Base-by-base conservation (phyloP, 306 rosid species). In the Betula pendula region DNA sequence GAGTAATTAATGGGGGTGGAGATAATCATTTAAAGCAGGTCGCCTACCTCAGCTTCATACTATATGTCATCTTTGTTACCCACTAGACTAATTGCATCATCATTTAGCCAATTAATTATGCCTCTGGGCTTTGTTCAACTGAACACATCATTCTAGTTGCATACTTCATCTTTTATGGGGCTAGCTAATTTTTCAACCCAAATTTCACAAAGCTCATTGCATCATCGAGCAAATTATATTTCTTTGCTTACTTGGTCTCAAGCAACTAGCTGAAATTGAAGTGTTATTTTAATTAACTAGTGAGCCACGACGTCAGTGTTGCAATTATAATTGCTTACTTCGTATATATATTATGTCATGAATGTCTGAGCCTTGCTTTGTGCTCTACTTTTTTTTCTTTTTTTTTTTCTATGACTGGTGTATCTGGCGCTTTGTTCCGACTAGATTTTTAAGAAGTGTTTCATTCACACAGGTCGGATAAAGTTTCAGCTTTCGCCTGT, bases 61-160 rank as follows among this genome's bases (percentile, higher is more conserved):
- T 70, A 58, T 51, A 29, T 29, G 33, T 29, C 33, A 29, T 29
- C 33, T 60, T 79, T 50, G 1, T 75, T 79, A 43, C 72, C 81
- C 85, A 77, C 92, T 66, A 48, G 48, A 67, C 43, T 71, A 59
- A 81, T 75, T 75, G 62, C 65, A 71, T 65, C 55, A 52, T 72
- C 81, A 72, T 76, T 75, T 56, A 70, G 33, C 25, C 44, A 29
- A 29, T 29, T 29, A 29, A 29, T 29, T 29, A 29, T 29, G 33
- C 76, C 68, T 82, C 48, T 43, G 73, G 78, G 43, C 45, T 62
- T 53, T 35, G 24, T 20, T 79, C 27, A 60, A 68, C 35, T 15
- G n/a, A 8, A 76, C 47, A 48, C 52, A 74, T 33, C 75, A 73
- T 67, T 29, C 33, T 78, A 78, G 81, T 75, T 80, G 72, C 50